These are phyloP conservation scores for Pluteus cervinus DNA, from an alignment of 768 basidiomycete species.

Conservation along the genomic window DNA sequence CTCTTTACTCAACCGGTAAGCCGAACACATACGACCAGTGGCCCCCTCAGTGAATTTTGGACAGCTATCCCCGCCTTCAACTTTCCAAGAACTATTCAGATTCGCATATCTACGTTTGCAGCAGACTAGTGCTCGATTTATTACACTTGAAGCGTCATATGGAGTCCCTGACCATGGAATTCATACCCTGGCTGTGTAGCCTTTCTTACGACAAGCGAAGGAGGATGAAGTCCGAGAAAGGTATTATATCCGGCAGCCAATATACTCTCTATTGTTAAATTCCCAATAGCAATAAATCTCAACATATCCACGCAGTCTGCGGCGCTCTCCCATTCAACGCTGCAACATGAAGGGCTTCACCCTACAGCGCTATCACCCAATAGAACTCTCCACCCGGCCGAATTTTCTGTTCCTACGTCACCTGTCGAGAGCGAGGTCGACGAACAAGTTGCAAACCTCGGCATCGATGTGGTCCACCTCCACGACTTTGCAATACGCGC, in stretches of 20 bases:
- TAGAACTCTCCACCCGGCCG: no score
- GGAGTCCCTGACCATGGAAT: constrained; percentile 84
- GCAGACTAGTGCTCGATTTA: constrained; percentile 64
- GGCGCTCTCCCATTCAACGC: background rate
- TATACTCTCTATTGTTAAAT: no score
- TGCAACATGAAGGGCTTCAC: background rate
- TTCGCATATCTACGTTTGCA: constrained; percentile 90
- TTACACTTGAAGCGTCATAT: constrained; percentile 63
- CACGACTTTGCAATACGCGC: constrained; percentile 45
- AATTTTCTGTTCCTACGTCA: no score
- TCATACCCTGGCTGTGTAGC: constrained; percentile 90
- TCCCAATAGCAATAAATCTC: no score
- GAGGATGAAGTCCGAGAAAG: constrained; percentile 49
- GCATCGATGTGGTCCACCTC: constrained; percentile 4
- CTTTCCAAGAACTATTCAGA: constrained; percentile 70
- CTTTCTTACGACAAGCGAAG: constrained; percentile 51
- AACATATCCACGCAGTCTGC: constrained; percentile 2
- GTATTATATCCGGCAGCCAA: no score
- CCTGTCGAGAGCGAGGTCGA: no score
- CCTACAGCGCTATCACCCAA: background rate
- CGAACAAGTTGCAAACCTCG: no score
- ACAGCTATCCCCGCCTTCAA: constrained; percentile 65
- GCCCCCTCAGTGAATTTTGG: constrained; percentile 1
- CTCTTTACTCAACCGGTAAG: constrained; percentile 63
- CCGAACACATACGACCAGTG: constrained; percentile 2